phyloP scores from a whole-genome alignment of 2,329 filamentous ascomycete genomes.

The Elsinoe arachidis region DNA sequence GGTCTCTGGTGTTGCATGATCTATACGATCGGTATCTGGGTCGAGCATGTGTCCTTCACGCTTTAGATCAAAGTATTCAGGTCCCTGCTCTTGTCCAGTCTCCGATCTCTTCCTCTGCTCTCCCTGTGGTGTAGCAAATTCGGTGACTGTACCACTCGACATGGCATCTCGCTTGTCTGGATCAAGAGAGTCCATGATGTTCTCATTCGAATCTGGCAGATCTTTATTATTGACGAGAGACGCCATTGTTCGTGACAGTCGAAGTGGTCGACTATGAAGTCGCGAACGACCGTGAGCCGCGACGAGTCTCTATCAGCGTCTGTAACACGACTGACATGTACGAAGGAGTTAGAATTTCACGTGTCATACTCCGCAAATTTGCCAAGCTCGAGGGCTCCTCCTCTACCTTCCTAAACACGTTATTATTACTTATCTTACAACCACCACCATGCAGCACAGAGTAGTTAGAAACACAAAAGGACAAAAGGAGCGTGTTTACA shows the following conservation, averaged over 20 bases:
- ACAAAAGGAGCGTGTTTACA: too few species aligned
- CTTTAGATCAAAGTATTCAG: neutral
- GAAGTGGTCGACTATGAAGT: neutral
- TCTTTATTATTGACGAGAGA: neutral
- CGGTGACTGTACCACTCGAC: neutral
- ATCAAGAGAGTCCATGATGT: neutral
- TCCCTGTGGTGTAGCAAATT: neutral
- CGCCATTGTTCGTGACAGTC: neutral
- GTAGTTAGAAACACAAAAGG: too few species aligned
- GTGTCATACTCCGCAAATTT: too few species aligned
- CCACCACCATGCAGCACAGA: too few species aligned
- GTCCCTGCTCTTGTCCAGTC: conserved; percentile 3
- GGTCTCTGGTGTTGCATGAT: neutral
- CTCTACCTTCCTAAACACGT: too few species aligned
- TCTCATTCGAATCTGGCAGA: neutral
- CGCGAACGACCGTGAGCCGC: neutral
- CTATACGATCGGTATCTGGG: neutral
- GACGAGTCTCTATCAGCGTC: neutral
- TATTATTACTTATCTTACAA: too few species aligned
- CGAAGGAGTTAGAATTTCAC: too few species aligned
- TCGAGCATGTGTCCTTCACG: conserved; percentile 1
- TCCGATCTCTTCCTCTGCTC: neutral
- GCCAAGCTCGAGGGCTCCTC: too few species aligned
- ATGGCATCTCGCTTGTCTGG: neutral
- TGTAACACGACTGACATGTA: neutral